Percentiles rank a stretch among this genome's conserved stretches.
These are phyloP conservation scores for Durio zibethinus DNA, from an alignment of 345 rosid genomes.

Conservation along the genomic window DNA sequence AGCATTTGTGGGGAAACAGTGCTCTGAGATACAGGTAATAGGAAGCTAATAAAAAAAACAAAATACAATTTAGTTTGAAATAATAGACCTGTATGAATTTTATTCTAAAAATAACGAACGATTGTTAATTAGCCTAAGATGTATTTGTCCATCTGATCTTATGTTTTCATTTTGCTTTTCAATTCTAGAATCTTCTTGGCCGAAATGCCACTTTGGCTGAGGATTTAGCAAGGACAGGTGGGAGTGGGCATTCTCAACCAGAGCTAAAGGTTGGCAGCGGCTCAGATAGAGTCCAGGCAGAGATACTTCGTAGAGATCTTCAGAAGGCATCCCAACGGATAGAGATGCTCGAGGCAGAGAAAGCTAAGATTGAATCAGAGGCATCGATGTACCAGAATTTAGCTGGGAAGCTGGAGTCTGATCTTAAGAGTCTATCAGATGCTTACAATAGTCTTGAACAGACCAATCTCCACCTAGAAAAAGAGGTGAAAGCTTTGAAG, in stretches of 20 bases:
- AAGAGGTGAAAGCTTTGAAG: conserved; percentile 72
- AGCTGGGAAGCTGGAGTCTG: conserved; percentile 79
- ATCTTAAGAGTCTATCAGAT: conserved; percentile 75
- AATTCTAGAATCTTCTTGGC: conserved; percentile 65
- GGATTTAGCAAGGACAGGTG: conserved; percentile 71
- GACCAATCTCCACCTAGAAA: conserved; percentile 69
- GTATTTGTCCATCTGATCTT: not conserved
- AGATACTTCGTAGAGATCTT: conserved; percentile 74
- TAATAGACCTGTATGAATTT: not conserved
- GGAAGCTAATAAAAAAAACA: not conserved
- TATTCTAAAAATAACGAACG: not conserved
- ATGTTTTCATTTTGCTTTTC: conserved; percentile 11
- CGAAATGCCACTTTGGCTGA: conserved; percentile 86
- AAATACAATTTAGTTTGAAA: not conserved
- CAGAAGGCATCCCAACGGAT: conserved; percentile 71
- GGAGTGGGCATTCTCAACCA: conserved; percentile 45
- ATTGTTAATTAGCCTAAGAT: not conserved
- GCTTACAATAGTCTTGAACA: conserved; percentile 92
- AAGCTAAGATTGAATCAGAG: conserved; percentile 61
- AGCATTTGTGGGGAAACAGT: conserved; percentile 61
- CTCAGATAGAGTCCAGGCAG: conserved; percentile 63
- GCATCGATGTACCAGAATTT: conserved; percentile 60
- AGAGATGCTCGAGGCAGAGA: conserved; percentile 72
- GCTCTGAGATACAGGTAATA: conserved; percentile 70
- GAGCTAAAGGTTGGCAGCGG: conserved; percentile 52